Evolutionary conservation across 192 early-diverging fungal genomes (phyloP), one percentile per base, ranked within the genome.

Genomic region (Dimargaris cristalligena): DNA sequence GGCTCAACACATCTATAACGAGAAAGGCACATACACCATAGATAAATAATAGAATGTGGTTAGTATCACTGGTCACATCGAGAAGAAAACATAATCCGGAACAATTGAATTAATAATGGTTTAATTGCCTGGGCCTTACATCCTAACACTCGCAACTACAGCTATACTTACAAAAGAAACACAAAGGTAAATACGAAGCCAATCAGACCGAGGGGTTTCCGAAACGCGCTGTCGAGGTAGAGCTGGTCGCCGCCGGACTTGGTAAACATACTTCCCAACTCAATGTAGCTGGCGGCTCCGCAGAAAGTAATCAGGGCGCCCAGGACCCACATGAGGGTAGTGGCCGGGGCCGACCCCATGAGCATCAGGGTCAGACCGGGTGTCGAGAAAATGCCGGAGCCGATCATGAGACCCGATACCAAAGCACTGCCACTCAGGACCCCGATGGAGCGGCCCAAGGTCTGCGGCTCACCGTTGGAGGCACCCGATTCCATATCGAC

Each of bases 161-260:
- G 46, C 20, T 52, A 30, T 23, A 52, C 59, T 45, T 44, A 60
- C 59, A 63, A 0, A 13, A 77, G 63, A 20, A 60, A 61, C 25
- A 65, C 52, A 54, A 70, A 35, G 49, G 70, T 70, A 34, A 78
- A 78, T 28, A 78, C 32, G 52, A 73, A 78, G 16, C 71, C 45
- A 35, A 75, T 25, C n/a, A 78, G 60, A 0, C 67, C 69, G 18
- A 67, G 70, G 20, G 79, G 79, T 13, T 64, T 55, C 46, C 70
- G 77, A 59, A 69, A 80, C n/a, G 69, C 69, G 34, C 68, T 63
- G 18, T 71, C 75, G 47, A 80, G 69, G 56, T 80, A 80, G 60
- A 74, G 75, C 69, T 79, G 71, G 62, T 83, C 81, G 25, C 81
- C 81, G 13, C 81, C 81, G 57, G 72, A 75, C 2, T 62, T 48